A percentile compares a stretch with the other conserved stretches of the same genome.
phyloP scores from a whole-genome alignment of 345 rosid genomes.

The Gossypium arboreum region DNA sequence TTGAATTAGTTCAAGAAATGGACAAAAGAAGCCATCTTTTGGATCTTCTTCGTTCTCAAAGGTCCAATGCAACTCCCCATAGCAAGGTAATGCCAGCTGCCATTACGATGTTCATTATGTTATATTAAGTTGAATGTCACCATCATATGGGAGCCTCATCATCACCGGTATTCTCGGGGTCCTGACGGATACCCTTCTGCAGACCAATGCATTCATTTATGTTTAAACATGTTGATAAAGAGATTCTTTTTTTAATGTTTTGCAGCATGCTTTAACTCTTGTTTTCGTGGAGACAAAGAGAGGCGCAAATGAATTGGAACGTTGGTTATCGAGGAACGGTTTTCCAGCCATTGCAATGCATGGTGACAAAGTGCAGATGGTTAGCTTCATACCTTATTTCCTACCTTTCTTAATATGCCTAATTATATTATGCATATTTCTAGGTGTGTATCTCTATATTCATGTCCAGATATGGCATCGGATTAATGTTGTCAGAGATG shows the following conservation, averaged over 20 bases:
- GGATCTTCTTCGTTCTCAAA: slow-evolving; percentile 95
- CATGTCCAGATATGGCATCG: too few species aligned
- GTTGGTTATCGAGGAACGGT: slow-evolving; percentile 75
- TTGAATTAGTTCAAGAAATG: slow-evolving; percentile 81
- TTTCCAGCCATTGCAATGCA: slow-evolving; percentile 93
- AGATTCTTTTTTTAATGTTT: slow-evolving; percentile 1
- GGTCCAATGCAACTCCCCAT: slow-evolving; percentile 54
- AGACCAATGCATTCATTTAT: not conserved
- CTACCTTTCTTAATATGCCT: not conserved
- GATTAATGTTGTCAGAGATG: not conserved
- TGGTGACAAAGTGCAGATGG: slow-evolving; percentile 95
- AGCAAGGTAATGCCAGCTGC: slow-evolving; percentile 53
- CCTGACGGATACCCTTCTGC: not conserved
- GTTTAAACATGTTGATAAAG: not conserved
- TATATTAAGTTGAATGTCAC: not conserved
- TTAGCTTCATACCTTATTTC: slow-evolving; percentile 9
- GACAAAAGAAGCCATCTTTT: slow-evolving; percentile 96
- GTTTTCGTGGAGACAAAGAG: slow-evolving; percentile 99
- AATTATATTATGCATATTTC: slow-evolving; percentile 7
- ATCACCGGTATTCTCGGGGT: not conserved
- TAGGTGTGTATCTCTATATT: too few species aligned
- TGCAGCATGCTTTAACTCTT: slow-evolving; percentile 89
- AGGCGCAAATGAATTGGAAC: slow-evolving; percentile 86
- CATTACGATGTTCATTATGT: not conserved
- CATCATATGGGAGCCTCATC: not conserved